Evolutionary conservation across 2,329 filamentous ascomycete genomes (phyloP).

Genomic region (Trichoderma citrinoviride): DNA sequence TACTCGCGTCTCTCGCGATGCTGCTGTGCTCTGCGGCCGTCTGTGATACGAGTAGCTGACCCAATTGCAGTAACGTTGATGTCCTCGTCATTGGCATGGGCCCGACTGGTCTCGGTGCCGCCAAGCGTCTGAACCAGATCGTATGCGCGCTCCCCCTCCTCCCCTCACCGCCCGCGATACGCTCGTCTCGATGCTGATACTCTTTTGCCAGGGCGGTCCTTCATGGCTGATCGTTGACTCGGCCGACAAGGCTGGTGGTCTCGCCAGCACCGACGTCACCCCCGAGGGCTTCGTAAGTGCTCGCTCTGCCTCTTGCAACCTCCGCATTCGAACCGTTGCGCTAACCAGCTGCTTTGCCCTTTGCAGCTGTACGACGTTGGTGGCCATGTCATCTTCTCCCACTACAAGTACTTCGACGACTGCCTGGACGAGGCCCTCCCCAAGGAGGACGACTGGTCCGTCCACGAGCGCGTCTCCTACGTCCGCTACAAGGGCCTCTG

Average conservation of each 20-base stretch:
- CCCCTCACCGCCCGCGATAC: conserved; percentile 32
- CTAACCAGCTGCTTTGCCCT: background rate
- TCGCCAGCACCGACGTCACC: conserved; percentile 92
- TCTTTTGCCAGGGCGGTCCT: conserved; percentile 66
- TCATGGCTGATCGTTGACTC: conserved; percentile 97
- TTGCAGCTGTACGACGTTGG: conserved; percentile 92
- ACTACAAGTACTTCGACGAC: conserved; percentile 99
- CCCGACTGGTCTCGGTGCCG: conserved; percentile 94
- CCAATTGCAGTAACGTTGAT: conserved; percentile 72
- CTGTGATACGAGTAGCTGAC: conserved; percentile 23
- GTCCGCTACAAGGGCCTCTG: conserved; percentile 94
- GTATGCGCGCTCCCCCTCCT: conserved; percentile 51
- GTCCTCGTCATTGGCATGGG: conserved; percentile 97
- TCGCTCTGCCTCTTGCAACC: conserved; percentile 18
- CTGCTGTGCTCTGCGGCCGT: background rate
- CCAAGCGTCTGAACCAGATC: conserved; percentile 95
- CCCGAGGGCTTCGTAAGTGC: conserved; percentile 92
- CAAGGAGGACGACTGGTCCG: conserved; percentile 92
- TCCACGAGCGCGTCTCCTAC: conserved; percentile 97
- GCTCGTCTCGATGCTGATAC: conserved; percentile 27
- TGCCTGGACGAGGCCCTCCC: conserved; percentile 96
- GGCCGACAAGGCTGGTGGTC: conserved; percentile 87
- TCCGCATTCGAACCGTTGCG: background rate
- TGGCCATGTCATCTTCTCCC: conserved; percentile 97
- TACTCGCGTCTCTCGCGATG: background rate